These are phyloP conservation scores for Elongisporangium anandrum DNA, from an alignment of 352 stramenopile species.

Conservation along the genomic window DNA sequence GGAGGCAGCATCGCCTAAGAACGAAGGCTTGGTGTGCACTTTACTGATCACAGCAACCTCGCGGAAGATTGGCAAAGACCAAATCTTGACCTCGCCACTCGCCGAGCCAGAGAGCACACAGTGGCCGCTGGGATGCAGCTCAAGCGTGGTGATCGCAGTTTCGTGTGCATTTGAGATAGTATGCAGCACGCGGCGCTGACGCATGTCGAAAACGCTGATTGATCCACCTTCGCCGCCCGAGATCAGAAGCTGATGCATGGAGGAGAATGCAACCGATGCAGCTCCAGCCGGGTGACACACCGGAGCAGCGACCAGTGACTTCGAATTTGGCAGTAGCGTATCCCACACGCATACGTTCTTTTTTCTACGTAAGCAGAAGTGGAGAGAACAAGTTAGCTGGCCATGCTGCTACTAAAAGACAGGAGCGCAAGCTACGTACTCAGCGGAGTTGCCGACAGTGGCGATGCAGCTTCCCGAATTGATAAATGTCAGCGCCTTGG, in stretches of 20 bases:
- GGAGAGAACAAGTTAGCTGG: not conserved
- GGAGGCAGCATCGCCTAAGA: slow-evolving; percentile 67
- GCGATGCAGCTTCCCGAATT: slow-evolving; percentile 77
- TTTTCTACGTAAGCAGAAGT: slow-evolving; percentile 41
- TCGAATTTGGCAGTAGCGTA: slow-evolving; percentile 65
- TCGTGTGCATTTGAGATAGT: slow-evolving; percentile 82
- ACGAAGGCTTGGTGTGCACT: slow-evolving; percentile 76
- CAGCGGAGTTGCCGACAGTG: slow-evolving; percentile 65
- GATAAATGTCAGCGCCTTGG: slow-evolving; percentile 69
- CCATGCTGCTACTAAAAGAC: not conserved
- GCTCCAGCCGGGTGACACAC: slow-evolving; percentile 73
- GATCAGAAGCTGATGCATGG: slow-evolving; percentile 76
- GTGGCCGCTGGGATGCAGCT: slow-evolving; percentile 69
- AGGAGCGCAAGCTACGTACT: slow-evolving; percentile 36
- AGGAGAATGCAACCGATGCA: slow-evolving; percentile 73
- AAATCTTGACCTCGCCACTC: slow-evolving; percentile 85
- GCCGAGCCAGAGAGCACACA: slow-evolving; percentile 82
- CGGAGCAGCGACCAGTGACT: slow-evolving; percentile 64
- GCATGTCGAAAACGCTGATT: slow-evolving; percentile 85
- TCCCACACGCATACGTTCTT: slow-evolving; percentile 85
- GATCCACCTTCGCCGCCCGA: slow-evolving; percentile 73
- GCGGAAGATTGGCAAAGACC: slow-evolving; percentile 81
- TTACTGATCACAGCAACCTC: slow-evolving; percentile 72
- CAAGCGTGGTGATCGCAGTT: slow-evolving; percentile 79
- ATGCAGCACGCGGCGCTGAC: slow-evolving; percentile 81